Percentiles rank a stretch among this genome's conserved stretches.
Evolutionary conservation across 2,329 filamentous ascomycete genomes (phyloP).

Genomic region (Penicillium sp.): DNA sequence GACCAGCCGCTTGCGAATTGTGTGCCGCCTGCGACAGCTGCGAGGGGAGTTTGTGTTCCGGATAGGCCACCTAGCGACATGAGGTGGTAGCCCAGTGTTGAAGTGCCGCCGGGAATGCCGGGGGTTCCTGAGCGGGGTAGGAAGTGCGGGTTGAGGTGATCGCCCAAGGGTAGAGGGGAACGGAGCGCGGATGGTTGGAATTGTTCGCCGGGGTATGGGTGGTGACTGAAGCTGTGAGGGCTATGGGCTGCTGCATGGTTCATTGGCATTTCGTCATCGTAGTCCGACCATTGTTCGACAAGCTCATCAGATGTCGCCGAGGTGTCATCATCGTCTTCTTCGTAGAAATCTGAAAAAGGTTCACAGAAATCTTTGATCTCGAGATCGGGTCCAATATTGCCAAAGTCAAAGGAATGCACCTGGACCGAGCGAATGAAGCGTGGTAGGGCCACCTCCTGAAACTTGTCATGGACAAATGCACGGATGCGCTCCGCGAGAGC

Average conservation of each 20-base stretch:
- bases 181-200: slow-evolving; percentile 34
- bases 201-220: slow-evolving; percentile 32
- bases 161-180: slow-evolving; percentile 37
- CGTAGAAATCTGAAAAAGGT: slow-evolving; percentile 94
- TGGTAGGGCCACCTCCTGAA: slow-evolving; percentile 86
- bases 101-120: slow-evolving; percentile 50
- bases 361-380: slow-evolving; percentile 97
- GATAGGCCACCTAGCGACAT: slow-evolving; percentile 50
- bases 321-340: slow-evolving; percentile 61
- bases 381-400: slow-evolving; percentile 74
- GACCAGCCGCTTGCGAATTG: slow-evolving; percentile 42
- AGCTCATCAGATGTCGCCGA: slow-evolving; percentile 40
- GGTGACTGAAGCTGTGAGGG: slow-evolving; percentile 21
- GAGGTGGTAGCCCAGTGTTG: slow-evolving; percentile 51
- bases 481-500: slow-evolving; percentile 83
- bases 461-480: slow-evolving; percentile 91
- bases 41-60: slow-evolving; percentile 50
- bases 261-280: slow-evolving; percentile 32
- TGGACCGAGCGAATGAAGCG: slow-evolving; percentile 96
- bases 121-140: slow-evolving; percentile 48
- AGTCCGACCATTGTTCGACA: slow-evolving; percentile 28
- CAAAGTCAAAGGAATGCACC: slow-evolving; percentile 92
- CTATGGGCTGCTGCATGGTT: slow-evolving; percentile 23
- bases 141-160: slow-evolving; percentile 42
- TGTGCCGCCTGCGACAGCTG: slow-evolving; percentile 46